phyloP scores from a whole-genome alignment of 2,329 filamentous ascomycete genomes.

The Phyllosticta ampelicida region DNA sequence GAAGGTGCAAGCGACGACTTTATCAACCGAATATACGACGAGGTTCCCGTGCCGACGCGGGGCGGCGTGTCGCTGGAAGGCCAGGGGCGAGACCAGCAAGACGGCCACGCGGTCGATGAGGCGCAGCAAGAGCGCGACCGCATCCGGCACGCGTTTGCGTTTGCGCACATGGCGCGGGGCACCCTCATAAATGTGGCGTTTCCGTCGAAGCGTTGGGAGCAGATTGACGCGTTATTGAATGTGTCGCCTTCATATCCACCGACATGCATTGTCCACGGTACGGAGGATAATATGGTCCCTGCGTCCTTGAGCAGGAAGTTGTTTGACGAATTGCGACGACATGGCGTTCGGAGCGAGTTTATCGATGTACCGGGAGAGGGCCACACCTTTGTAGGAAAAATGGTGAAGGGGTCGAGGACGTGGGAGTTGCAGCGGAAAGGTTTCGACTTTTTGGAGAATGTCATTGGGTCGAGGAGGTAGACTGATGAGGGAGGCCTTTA shows the following conservation, averaged over 20 bases:
- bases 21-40: slow-evolving; percentile 25
- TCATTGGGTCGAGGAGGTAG: not conserved
- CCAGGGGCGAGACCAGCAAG: slow-evolving; percentile 17
- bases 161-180: slow-evolving; percentile 33
- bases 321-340: slow-evolving; percentile 16
- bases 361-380: slow-evolving; percentile 31
- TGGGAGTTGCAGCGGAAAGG: slow-evolving; percentile 27
- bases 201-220: slow-evolving; percentile 10
- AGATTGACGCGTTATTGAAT: slow-evolving; percentile 28
- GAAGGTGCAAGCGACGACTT: slow-evolving; percentile 19
- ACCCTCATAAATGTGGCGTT: slow-evolving; percentile 27
- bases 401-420: slow-evolving; percentile 27
- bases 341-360: slow-evolving; percentile 27
- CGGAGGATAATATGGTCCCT: slow-evolving; percentile 30
- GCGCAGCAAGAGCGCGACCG: not conserved
- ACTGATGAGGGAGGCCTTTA: no score
- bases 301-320: slow-evolving; percentile 26
- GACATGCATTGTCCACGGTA: slow-evolving; percentile 35
- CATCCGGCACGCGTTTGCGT: slow-evolving; percentile 28
- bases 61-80: slow-evolving; percentile 35
- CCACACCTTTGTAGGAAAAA: slow-evolving; percentile 35
- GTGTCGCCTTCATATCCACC: slow-evolving; percentile 20
- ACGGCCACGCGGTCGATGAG: not conserved
- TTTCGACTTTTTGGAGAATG: slow-evolving; percentile 32
- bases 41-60: slow-evolving; percentile 28